Evolutionary conservation across 371 early-diverging fungal genomes (phyloP).

Genomic region (Mucor plumbeus): DNA sequence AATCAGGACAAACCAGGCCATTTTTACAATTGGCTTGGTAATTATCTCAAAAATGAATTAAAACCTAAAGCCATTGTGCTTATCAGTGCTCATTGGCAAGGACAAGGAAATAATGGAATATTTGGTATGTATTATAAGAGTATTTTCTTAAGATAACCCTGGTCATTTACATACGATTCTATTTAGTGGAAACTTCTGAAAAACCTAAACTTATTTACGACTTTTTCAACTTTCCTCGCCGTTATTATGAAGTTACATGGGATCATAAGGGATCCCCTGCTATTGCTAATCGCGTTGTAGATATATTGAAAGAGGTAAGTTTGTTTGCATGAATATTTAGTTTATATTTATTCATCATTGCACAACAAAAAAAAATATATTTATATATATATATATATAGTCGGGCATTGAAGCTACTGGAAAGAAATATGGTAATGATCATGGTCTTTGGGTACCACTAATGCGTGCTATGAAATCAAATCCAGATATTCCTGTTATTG

Average conservation of each 20-base stretch:
- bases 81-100: constrained; percentile 67
- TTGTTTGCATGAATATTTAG: background rate
- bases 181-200: constrained; percentile 45
- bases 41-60: constrained; percentile 44
- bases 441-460: constrained; percentile 69
- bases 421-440: constrained; percentile 61
- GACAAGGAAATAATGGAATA: constrained; percentile 35
- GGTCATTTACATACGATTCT: background rate
- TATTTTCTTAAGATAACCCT: background rate
- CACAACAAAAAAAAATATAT: no score
- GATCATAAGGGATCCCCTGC: constrained; percentile 60
- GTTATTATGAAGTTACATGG: constrained; percentile 61
- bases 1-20: constrained; percentile 50
- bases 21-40: constrained; percentile 54
- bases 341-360: background rate
- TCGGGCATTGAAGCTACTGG: constrained; percentile 45
- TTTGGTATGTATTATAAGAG: constrained; percentile 32
- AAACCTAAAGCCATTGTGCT: constrained; percentile 61
- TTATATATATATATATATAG: no score
- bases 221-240: constrained; percentile 64
- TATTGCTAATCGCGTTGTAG: constrained; percentile 56
- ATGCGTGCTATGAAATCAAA: constrained; percentile 57
- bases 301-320: constrained; percentile 49
- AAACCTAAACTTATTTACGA: constrained; percentile 68
- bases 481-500: constrained; percentile 63